phyloP scores from a whole-genome alignment of 306 rosid species.

The Begonia loranthoides region DNA sequence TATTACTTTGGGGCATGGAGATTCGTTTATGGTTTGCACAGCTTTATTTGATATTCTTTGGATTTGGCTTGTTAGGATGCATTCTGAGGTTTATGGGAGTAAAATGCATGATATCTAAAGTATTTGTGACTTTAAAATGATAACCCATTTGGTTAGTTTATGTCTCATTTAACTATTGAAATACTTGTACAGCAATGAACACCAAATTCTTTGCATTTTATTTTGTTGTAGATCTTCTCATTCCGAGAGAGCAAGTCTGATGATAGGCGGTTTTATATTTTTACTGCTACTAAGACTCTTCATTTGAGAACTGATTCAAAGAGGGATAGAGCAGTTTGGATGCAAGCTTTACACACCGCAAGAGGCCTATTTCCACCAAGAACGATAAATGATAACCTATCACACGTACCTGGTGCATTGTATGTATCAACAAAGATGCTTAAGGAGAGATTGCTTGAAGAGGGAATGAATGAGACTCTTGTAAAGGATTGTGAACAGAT shows the following conservation, averaged over 20 bases:
- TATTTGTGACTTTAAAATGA: no score
- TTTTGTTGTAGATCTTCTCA: slow-evolving; percentile 7
- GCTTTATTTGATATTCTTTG: no score
- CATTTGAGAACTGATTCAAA: slow-evolving; percentile 84
- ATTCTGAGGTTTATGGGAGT: no score
- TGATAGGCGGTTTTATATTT: slow-evolving; percentile 65
- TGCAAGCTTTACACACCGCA: slow-evolving; percentile 71
- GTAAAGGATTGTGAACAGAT: slow-evolving; percentile 83
- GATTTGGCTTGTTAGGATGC: no score
- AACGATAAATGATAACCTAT: slow-evolving; percentile 31
- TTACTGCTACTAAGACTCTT: slow-evolving; percentile 91
- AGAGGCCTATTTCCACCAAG: slow-evolving; percentile 47
- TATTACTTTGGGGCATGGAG: no score
- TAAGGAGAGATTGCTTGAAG: slow-evolving; percentile 56
- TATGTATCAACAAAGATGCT: slow-evolving; percentile 67
- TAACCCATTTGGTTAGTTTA: background rate
- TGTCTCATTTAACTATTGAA: background rate
- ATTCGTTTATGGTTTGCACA: no score
- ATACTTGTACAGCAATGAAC: no score
- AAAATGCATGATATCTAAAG: background rate
- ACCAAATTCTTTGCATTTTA: background rate
- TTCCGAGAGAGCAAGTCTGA: slow-evolving; percentile 90
- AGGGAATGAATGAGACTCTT: slow-evolving; percentile 52
- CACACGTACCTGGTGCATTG: slow-evolving; percentile 40
- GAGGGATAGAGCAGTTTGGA: slow-evolving; percentile 79